Conservation (phyloP, 495 filamentous ascomycete genomes). For the Ramalina peruviana region DNA sequence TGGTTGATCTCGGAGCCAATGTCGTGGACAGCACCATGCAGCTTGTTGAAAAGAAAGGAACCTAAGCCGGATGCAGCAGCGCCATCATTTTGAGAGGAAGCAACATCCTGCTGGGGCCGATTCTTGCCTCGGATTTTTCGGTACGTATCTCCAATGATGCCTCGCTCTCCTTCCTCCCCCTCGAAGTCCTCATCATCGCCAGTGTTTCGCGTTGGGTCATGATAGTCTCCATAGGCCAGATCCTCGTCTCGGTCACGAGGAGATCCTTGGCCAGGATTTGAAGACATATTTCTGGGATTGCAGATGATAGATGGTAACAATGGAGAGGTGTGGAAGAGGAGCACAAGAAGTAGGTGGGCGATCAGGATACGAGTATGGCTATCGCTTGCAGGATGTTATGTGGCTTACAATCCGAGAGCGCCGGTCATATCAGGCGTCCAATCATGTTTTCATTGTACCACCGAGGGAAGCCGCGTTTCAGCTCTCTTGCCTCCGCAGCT, state of each 20-base stretch:
- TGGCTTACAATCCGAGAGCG: too few relatives aligned
- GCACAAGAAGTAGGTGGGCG: too few relatives aligned
- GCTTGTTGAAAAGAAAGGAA: slow-evolving; percentile 39
- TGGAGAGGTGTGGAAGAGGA: not conserved
- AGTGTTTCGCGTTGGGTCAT: slow-evolving; percentile 17
- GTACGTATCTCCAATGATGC: slow-evolving; percentile 41
- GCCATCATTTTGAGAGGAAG: slow-evolving; percentile 1
- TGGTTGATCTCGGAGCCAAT: slow-evolving; percentile 37
- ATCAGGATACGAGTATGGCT: too few relatives aligned
- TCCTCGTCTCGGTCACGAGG: slow-evolving; percentile 25
- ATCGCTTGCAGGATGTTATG: too few relatives aligned
- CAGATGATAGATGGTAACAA: not conserved
- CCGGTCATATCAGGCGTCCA: too few relatives aligned
- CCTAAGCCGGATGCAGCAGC: slow-evolving; percentile 22
- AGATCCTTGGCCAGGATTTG: slow-evolving; percentile 7
- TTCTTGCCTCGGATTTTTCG: slow-evolving; percentile 33
- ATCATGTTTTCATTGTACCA: too few relatives aligned
- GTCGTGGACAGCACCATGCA: slow-evolving; percentile 39
- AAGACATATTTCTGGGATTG: not conserved
- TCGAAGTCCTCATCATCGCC: slow-evolving; percentile 13
- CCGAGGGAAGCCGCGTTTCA: too few relatives aligned
- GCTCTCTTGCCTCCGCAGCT: too few relatives aligned
- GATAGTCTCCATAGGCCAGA: slow-evolving; percentile 44
- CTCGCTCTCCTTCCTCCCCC: slow-evolving; percentile 30
- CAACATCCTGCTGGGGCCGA: slow-evolving; percentile 20